phyloP scores from a whole-genome alignment of 768 basidiomycete genomes.

The Kwoniella pini region DNA sequence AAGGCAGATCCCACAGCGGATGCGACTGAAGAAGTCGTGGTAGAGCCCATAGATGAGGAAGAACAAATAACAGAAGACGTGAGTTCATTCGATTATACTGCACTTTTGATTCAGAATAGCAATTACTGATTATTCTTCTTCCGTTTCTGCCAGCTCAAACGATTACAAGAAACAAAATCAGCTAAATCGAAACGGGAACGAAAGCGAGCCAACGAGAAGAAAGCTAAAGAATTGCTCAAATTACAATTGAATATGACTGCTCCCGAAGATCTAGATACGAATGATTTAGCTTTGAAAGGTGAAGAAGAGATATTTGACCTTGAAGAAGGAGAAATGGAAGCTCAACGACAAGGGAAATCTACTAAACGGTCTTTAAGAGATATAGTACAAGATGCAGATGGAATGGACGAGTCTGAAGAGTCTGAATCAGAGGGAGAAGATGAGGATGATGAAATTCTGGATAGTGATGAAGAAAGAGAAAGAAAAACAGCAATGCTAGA shows the following conservation, averaged over 20 bases:
- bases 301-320: conserved; percentile 88
- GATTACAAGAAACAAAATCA: conserved; percentile 71
- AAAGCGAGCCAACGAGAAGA: conserved; percentile 83
- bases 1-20: conserved; percentile 75
- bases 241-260: conserved; percentile 98
- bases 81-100: conserved; percentile 20
- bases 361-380: conserved; percentile 58
- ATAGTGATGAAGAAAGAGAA: conserved; percentile 66
- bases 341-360: conserved; percentile 55
- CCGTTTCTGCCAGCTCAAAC: conserved; percentile 66
- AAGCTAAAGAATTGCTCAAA: conserved; percentile 80
- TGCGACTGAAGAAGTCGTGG: conserved; percentile 63
- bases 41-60: conserved; percentile 74
- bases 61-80: conserved; percentile 88
- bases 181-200: conserved; percentile 76
- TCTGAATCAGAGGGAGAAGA: conserved; percentile 45
- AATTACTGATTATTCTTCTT: not conserved
- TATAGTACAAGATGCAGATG: conserved; percentile 56
- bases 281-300: conserved; percentile 63
- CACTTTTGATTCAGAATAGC: no score
- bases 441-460: conserved; percentile 57
- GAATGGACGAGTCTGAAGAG: conserved; percentile 55
- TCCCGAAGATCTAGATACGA: conserved; percentile 88
- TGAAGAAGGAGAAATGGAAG: conserved; percentile 61
- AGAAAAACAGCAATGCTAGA: conserved; percentile 67